Conservation (phyloP, 495 filamentous ascomycete genomes). For the Podospora pseudopauciseta region DNA sequence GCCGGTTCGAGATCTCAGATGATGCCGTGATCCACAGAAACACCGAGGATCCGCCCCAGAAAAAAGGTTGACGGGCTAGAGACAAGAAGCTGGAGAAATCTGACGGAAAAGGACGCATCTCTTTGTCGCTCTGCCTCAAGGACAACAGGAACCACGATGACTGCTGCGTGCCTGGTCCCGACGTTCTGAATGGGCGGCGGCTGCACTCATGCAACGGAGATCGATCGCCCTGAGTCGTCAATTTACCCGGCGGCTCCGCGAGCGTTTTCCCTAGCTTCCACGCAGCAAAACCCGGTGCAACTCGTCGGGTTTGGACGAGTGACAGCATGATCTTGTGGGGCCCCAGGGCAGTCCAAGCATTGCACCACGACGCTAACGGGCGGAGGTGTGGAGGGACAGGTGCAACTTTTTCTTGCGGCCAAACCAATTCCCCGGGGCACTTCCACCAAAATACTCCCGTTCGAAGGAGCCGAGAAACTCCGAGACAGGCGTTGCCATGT, state of each 20-base stretch:
- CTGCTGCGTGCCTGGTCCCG: conserved; percentile 8
- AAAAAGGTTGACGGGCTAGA: not conserved
- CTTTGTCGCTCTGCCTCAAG: not conserved
- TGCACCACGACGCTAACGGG: conserved; percentile 1
- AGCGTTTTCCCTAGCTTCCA: conserved; percentile 19
- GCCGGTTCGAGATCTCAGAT: conserved; percentile 10
- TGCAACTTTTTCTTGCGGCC: conserved; percentile 11
- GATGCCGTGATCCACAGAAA: conserved; percentile 24
- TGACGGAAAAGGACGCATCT: not conserved
- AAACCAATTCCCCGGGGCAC: conserved; percentile 18
- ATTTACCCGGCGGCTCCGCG: conserved; percentile 31
- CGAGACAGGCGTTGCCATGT: conserved; percentile 1
- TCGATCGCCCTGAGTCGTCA: conserved; percentile 23
- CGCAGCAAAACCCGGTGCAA: conserved; percentile 4
- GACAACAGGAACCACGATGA: not conserved
- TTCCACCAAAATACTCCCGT: not conserved
- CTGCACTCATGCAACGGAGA: conserved; percentile 23
- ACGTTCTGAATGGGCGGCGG: conserved; percentile 13
- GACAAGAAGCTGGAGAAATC: not conserved
- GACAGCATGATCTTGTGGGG: conserved; percentile 16
- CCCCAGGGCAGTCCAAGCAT: conserved; percentile 9
- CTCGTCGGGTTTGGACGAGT: conserved; percentile 13
- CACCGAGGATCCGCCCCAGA: conserved; percentile 18
- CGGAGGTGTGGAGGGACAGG: not conserved
- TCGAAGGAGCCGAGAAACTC: conserved; percentile 7